Base-by-base conservation (phyloP, 2,329 filamentous ascomycete species). In the Fusarium sp. region DNA sequence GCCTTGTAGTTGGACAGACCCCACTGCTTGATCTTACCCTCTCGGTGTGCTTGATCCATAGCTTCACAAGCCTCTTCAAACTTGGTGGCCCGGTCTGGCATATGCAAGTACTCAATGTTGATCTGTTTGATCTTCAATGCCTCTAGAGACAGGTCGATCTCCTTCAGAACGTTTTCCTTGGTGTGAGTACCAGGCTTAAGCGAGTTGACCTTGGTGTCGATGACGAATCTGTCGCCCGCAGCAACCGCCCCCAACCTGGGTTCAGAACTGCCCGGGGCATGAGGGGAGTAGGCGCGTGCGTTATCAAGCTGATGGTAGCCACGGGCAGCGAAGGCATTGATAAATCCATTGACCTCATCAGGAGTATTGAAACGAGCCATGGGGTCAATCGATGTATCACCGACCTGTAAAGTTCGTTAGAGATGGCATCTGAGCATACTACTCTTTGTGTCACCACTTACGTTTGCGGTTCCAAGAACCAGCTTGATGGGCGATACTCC, bases 1-100 rank as follows among this genome's bases (percentile, higher is more conserved):
- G 83, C 82, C 0, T 80, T 79, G 72, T 84, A 87, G 71, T 87
- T 89, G 11, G 82, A 86, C 5, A 89, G 66, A 0, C 86, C 87
- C 67, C 87, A 87, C 0, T 81, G 70, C 73, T 83, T 82, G 71
- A 87, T 85, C 67, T 85, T 85, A 25, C 85, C 85, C 40, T 84
- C 78, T 17, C 76, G 65, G 69, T 84, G 77, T 1, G 84, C 81
- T 22, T 84, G 77, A 65, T 87, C 73, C 66, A 88, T 84, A 9
- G 84, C 85, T 38, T 81, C 77, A 25, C 80, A 79, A 0, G 83
- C 80, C 32, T 87, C 84, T 59, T 84, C 81, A 38, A 86, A 81
- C 1, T 83, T 82, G 0, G 85, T 86, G 3, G 78, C 63, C 3
- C 84, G 80, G 70, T 88, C 87, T 47, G 76, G 67, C 2, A 73